phyloP scores from a whole-genome alignment of 148 eudicot genomes.

The Hydrangea macrophylla region DNA sequence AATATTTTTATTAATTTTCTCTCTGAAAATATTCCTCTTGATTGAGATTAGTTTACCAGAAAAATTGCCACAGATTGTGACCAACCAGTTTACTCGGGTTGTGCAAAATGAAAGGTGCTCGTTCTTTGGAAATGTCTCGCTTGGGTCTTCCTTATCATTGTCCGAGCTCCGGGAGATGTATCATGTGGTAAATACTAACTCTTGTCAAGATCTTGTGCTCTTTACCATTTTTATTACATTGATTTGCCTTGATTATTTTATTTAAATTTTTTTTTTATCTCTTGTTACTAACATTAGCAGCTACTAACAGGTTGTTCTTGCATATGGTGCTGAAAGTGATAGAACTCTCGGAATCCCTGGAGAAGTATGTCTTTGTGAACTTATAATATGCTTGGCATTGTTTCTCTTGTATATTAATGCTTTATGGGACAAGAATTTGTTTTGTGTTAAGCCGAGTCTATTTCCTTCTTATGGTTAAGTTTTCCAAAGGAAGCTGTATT shows the following conservation, averaged over 20 bases:
- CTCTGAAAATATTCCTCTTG: constrained; percentile 15
- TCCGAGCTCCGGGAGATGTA: constrained; percentile 83
- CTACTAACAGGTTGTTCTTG: constrained; percentile 78
- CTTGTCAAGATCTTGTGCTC: not conserved
- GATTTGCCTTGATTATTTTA: not conserved
- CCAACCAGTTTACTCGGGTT: constrained; percentile 86
- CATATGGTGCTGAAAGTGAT: constrained; percentile 99
- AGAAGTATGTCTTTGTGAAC: constrained; percentile 48
- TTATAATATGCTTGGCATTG: not conserved
- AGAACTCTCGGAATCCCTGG: constrained; percentile 79
- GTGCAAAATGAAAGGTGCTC: constrained; percentile 66
- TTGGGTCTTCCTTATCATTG: constrained; percentile 76
- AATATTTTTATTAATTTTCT: constrained; percentile 10
- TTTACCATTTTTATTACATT: not conserved
- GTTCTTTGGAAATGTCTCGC: constrained; percentile 82
- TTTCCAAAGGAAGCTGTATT: not conserved
- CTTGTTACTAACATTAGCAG: not conserved
- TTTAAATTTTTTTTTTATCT: too few species aligned
- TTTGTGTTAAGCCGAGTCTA: not conserved
- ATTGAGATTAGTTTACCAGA: constrained; percentile 51
- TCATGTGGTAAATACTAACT: constrained; percentile 61
- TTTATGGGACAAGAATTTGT: not conserved
- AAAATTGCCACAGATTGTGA: constrained; percentile 73
- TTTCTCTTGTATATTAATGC: constrained; percentile 2
- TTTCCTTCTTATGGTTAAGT: not conserved